These are phyloP conservation scores for Lunasporangiospora selenospora DNA, from an alignment of 192 early-diverging fungal species.

Conservation along the genomic window DNA sequence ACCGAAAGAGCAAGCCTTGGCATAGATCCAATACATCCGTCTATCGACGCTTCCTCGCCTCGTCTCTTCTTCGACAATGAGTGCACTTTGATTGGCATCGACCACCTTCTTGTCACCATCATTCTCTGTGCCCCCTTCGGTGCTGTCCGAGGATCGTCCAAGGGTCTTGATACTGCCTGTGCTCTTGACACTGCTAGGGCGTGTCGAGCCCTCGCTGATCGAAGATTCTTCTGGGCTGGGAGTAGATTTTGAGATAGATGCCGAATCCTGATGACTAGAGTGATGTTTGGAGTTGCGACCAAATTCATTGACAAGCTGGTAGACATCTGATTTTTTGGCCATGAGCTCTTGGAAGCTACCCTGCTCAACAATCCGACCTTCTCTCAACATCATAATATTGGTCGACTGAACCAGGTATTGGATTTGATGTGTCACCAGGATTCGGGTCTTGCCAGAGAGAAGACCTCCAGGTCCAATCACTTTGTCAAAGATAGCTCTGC, in stretches of 20 bases:
- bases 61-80: constrained; percentile 81
- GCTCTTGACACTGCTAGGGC: constrained; percentile 15
- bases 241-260: not conserved
- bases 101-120: constrained; percentile 14
- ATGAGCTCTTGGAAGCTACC: constrained; percentile 73
- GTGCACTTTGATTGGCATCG: constrained; percentile 20
- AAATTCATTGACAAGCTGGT: constrained; percentile 69
- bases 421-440: constrained; percentile 82
- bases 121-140: constrained; percentile 21
- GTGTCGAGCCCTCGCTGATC: no score
- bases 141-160: constrained; percentile 56
- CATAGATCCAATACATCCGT: constrained; percentile 77
- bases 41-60: constrained; percentile 80
- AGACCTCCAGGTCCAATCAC: constrained; percentile 85
- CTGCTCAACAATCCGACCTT: constrained; percentile 71
- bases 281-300: constrained; percentile 50
- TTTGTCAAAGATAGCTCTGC: constrained; percentile 74
- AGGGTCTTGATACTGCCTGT: constrained; percentile 44
- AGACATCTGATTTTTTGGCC: constrained; percentile 56
- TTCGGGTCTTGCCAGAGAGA: constrained; percentile 70
- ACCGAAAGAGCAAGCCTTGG: constrained; percentile 65
- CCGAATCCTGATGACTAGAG: not conserved
- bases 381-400: constrained; percentile 67
- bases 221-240: no score
- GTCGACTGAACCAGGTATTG: constrained; percentile 73